Base-by-base conservation (phyloP, 106 monocot species). In the Cymbidium sinense region DNA sequence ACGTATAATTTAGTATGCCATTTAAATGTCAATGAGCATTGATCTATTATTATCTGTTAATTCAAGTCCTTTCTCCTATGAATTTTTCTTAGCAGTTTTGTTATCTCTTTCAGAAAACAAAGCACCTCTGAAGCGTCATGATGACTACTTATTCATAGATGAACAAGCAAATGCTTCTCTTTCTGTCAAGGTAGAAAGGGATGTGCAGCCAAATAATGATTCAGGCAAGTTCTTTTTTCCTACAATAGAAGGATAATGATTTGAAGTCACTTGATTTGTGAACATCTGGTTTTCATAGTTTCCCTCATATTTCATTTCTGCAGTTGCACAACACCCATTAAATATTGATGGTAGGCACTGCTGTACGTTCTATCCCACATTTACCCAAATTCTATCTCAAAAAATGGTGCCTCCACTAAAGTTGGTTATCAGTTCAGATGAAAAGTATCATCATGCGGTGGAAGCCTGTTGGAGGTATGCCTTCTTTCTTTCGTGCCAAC, bases 391-490 rank as follows among this genome's bases (percentile, higher is more conserved):
- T 15, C 28, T 35, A 74, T 11, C 41, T 47, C 44, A 43, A 74
- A 41, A 74, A 44, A 74, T 47, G 74, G 28, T 35, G 23, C 44
- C 12, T 47, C 74, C 74, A 28, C 74, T 43, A 27, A 74, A 74
- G 28, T 43, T 74, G 44, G 25, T 47, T 11, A 4, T 74, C 12
- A 44, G 44, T 44, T 11, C 74, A 74, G 74, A 74, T 74, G 74
- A 74, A 44, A 74, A 47, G 10, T 27, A 11, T 43, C 74, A 74
- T 5, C 44, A 44, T 28, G 44, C 44, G 27, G 7, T 47, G 5
- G 74, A 74, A 47, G 27, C 44, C 15, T 74, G 74, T 44, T 74
- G 74, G 74, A 74, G 74, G 74, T 74, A 44, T 35, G n/a, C 27
- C 44, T 43, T 39, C n/a, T n/a, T n/a, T n/a, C n/a, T n/a, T n/a